Evolutionary conservation across 164 flowering plant species (phyloP), one percentile per base, ranked within the genome.

Genomic region (Warburgia ugandensis): DNA sequence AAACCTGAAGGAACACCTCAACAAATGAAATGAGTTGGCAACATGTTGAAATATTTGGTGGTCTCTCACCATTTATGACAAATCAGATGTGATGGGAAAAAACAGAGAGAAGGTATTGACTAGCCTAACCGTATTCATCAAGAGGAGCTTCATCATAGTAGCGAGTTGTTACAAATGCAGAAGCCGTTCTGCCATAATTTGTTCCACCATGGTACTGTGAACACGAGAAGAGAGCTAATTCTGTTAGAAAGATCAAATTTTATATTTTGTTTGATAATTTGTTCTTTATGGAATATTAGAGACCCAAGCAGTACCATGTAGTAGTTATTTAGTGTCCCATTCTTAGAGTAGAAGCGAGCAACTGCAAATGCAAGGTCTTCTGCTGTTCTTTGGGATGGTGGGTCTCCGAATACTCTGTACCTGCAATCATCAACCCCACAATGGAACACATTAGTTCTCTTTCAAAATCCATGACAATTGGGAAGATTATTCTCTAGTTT

Each of bases 121-220:
- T n/a, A 16, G 9, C 26, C 54, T 50, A 50, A 80, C 95, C 96
- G 39, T 47, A 86, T 71, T 84, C 92, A 43, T 86, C 96, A 16
- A 86, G 72, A 16, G 95, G 95, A 55, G 92, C 95, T 62, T 86
- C 92, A 57, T 86, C 87, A 29, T 84, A 83, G 73, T 86, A 86
- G 36, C 83, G 79, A 23, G 95, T 80, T 7, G 84, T 74, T 17
- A 72, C 74, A 29, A 76, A 86, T 6, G 71, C 56, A 3, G 94
- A 65, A 36, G 66, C 43, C 21, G 83, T 77, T 62, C 90, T 65
- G 3, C 82, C 95, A 45, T 72, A 79, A 52, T 85, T 85, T 16
- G 95, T 85, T 30, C 90, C 94, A 12, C 90, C 87, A 53, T 82
- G 68, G 54, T 80, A 83, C 94, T 84, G 67, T 14, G 12, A 27